phyloP scores from a whole-genome alignment of 129 eudicot species.

The Sambucus nigra region DNA sequence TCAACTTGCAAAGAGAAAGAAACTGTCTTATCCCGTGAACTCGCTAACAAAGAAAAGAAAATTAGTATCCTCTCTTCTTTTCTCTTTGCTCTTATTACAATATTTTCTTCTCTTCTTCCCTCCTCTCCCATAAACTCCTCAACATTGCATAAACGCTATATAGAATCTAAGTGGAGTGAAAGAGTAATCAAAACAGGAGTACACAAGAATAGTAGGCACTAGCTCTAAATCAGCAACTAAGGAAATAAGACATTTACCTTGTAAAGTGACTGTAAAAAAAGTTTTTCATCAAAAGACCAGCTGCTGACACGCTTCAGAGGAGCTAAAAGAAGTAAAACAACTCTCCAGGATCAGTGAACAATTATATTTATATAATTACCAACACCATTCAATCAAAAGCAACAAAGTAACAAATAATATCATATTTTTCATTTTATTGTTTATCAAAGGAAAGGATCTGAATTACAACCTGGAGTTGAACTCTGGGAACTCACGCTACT shows the following conservation, averaged over 20 bases:
- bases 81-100: too few relatives aligned
- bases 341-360: constrained; percentile 15
- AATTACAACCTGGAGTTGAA: constrained; percentile 37
- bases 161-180: neutral
- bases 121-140: too few relatives aligned
- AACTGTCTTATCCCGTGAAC: too few relatives aligned
- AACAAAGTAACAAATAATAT: neutral
- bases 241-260: constrained; percentile 38
- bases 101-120: too few relatives aligned
- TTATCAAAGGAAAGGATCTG: constrained; percentile 4
- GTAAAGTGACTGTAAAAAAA: constrained; percentile 59
- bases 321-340: constrained; percentile 28
- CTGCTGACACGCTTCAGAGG: constrained; percentile 40
- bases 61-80: too few relatives aligned
- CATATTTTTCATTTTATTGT: too few relatives aligned
- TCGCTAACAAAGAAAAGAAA: too few relatives aligned
- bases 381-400: neutral
- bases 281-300: constrained; percentile 64
- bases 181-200: neutral
- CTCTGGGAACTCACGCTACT: constrained; percentile 37
- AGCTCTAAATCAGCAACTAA: neutral
- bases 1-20: too few relatives aligned
- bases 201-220: too few relatives aligned
- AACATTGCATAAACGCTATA: too few relatives aligned
- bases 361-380: neutral